These are phyloP conservation scores for Geotrichum candidum DNA, from an alignment of 1,139 yeast genomes.

Conservation along the genomic window DNA sequence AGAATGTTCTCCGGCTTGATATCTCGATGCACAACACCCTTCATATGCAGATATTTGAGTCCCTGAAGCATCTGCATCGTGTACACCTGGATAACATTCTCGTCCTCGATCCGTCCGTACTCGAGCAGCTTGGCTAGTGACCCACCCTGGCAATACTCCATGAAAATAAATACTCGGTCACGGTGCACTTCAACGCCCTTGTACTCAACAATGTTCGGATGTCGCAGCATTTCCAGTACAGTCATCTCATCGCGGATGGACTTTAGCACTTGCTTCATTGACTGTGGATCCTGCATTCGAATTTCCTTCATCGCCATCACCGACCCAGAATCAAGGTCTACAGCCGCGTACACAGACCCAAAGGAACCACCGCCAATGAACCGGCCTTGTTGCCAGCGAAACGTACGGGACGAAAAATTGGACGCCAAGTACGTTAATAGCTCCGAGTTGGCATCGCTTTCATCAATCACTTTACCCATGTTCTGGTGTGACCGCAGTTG, in stretches of 20 bases:
- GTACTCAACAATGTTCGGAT: conserved; percentile 93
- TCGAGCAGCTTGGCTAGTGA: conserved; percentile 76
- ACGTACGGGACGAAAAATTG: conserved; percentile 80
- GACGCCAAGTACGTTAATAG: conserved; percentile 82
- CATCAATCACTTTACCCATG: conserved; percentile 86
- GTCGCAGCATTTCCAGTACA: conserved; percentile 87
- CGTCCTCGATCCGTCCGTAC: conserved; percentile 95
- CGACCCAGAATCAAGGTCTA: conserved; percentile 90
- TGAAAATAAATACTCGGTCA: conserved; percentile 88
- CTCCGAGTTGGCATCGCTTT: conserved; percentile 79
- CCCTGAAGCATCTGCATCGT: conserved; percentile 93
- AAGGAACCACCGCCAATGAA: conserved; percentile 94
- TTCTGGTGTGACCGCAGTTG: conserved; percentile 44
- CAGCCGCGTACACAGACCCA: conserved; percentile 90
- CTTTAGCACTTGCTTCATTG: conserved; percentile 78
- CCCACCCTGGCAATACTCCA: conserved; percentile 98
- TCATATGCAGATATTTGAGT: conserved; percentile 84
- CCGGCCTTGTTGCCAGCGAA: conserved; percentile 95
- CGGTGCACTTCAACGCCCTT: conserved; percentile 96
- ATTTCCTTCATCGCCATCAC: conserved; percentile 97
- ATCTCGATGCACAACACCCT: conserved; percentile 93
- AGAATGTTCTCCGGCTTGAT: conserved; percentile 92
- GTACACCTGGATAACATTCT: conserved; percentile 84
- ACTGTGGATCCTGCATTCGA: conserved; percentile 80
- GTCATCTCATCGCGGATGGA: conserved; percentile 95